Percentiles rank a stretch among this genome's conserved stretches.
Evolutionary conservation across 495 filamentous ascomycete species (phyloP).

Genomic region (Penicillium manginii): DNA sequence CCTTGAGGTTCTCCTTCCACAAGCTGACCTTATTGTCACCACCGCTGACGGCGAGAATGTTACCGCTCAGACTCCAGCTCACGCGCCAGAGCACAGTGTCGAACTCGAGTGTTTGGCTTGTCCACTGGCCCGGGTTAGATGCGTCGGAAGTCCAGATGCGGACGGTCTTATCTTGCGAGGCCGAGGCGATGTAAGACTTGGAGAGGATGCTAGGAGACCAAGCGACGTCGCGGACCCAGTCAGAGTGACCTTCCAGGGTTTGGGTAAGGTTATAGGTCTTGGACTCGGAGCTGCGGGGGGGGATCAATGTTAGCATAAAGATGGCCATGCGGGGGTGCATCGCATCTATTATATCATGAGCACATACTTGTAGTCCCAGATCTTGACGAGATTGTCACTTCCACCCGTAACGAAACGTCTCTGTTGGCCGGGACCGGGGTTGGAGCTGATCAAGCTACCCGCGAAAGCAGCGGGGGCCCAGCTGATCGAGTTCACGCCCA

Average conservation of each 20-base stretch:
- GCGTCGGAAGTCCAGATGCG: constrained; percentile 90
- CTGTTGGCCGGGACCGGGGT: constrained; percentile 60
- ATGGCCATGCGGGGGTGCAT: background rate
- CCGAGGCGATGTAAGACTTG: constrained; percentile 93
- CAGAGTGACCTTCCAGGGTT: constrained; percentile 77
- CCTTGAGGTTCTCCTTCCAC: constrained; percentile 64
- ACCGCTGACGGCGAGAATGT: constrained; percentile 89
- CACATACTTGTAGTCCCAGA: constrained; percentile 73
- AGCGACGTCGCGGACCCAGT: constrained; percentile 98
- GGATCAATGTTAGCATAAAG: background rate
- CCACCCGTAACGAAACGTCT: constrained; percentile 92
- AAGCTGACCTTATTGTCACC: constrained; percentile 94
- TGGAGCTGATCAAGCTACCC: constrained; percentile 76
- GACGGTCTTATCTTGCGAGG: constrained; percentile 94
- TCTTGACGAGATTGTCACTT: constrained; percentile 87
- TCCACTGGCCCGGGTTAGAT: constrained; percentile 69
- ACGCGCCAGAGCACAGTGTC: constrained; percentile 92
- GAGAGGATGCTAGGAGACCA: constrained; percentile 93
- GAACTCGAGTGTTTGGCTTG: constrained; percentile 79
- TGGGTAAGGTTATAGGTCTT: constrained; percentile 57
- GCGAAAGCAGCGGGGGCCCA: constrained; percentile 88
- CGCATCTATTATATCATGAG: background rate
- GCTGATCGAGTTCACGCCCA: constrained; percentile 91
- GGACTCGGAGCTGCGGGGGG: constrained; percentile 47
- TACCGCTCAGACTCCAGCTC: constrained; percentile 97